phyloP scores from a whole-genome alignment of 495 filamentous ascomycete genomes.

The Neurospora sp. region DNA sequence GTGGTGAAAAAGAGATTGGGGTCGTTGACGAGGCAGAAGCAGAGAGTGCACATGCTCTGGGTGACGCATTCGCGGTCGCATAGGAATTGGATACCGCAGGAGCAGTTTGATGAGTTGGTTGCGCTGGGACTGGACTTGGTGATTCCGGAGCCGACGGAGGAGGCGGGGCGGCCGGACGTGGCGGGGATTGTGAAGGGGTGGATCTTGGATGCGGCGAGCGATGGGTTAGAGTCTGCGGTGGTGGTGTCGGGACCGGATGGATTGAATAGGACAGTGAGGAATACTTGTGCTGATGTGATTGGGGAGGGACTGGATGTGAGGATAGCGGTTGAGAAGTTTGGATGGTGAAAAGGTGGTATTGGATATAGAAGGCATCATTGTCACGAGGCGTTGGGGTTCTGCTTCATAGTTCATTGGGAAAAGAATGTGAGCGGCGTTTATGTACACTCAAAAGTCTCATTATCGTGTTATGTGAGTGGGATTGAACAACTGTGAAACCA shows the following conservation, averaged over 20 bases:
- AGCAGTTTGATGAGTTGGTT: conserved; percentile 35
- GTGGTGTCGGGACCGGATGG: conserved; percentile 47
- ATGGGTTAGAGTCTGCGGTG: conserved; percentile 27
- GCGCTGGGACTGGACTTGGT: conserved; percentile 36
- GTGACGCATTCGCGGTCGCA: conserved; percentile 42
- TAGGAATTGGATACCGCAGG: conserved; percentile 38
- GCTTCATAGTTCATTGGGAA: neutral
- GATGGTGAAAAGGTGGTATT: conserved; percentile 25
- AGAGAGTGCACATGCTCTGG: conserved; percentile 45
- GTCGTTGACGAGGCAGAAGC: conserved; percentile 10
- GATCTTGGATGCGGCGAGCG: conserved; percentile 18
- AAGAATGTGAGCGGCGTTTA: neutral
- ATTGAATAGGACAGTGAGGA: conserved; percentile 41
- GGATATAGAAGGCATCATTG: neutral
- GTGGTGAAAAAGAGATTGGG: neutral
- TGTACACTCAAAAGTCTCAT: neutral
- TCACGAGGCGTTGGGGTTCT: neutral
- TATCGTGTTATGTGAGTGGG: neutral
- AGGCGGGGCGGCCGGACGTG: conserved; percentile 44
- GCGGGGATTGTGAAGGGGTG: conserved; percentile 21
- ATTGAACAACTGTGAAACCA: neutral
- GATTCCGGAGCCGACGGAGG: conserved; percentile 41
- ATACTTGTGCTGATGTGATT: conserved; percentile 39
- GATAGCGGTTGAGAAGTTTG: conserved; percentile 41
- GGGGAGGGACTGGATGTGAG: conserved; percentile 27